phyloP scores from a whole-genome alignment of 2,329 filamentous ascomycete genomes.

The Pleomassaria siparia region DNA sequence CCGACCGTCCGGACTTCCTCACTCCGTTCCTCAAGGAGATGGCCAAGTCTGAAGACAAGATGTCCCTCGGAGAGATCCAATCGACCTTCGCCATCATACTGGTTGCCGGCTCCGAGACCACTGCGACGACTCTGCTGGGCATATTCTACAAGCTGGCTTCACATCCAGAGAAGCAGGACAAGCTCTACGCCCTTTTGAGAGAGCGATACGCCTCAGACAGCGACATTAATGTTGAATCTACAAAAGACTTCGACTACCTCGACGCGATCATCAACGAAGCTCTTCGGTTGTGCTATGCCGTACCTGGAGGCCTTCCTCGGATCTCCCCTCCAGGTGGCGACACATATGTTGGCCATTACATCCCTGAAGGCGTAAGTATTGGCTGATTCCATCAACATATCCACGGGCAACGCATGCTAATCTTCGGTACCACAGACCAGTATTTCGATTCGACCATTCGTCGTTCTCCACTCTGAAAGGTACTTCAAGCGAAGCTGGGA shows the following conservation, averaged over 20 bases:
- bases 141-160: conserved; percentile 2
- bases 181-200: conserved; percentile 7
- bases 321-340: conserved; percentile 8
- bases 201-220: conserved; percentile 2
- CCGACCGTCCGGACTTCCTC: conserved; percentile 9
- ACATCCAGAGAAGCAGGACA: conserved; percentile 1
- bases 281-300: conserved; percentile 5
- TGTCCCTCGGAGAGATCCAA: conserved; percentile 9
- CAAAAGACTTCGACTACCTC: conserved; percentile 9
- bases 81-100: conserved; percentile 10
- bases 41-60: conserved; percentile 5
- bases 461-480: conserved; percentile 5
- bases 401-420: background rate
- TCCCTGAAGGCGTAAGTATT: conserved; percentile 11
- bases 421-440: background rate
- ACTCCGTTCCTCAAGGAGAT: conserved; percentile 11
- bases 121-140: conserved; percentile 6
- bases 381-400: background rate
- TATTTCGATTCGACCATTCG: conserved; percentile 9
- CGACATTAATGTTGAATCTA: conserved; percentile 7
- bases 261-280: conserved; percentile 11
- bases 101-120: conserved; percentile 11
- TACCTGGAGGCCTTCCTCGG: conserved; percentile 4
- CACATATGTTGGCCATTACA: conserved; percentile 4
- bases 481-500: conserved; percentile 6